Conservation (phyloP, 2,329 filamentous ascomycete genomes). For the Huntiella moniliformis region DNA sequence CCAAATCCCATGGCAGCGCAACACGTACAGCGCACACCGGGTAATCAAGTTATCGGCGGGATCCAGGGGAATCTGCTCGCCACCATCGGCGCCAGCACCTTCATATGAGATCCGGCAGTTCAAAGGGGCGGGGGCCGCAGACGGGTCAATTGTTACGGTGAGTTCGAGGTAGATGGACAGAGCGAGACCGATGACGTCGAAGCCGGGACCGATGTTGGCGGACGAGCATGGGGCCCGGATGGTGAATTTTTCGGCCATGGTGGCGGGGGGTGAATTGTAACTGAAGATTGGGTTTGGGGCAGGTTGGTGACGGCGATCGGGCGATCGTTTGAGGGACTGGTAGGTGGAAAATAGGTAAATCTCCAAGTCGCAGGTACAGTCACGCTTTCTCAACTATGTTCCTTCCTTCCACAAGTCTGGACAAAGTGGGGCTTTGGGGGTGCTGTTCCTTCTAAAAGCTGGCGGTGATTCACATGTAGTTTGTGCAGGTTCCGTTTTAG, state of each 20-base stretch:
- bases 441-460: constrained; percentile 1
- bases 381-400: not conserved
- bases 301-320: not conserved
- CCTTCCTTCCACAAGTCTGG: not conserved
- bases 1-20: constrained; percentile 76
- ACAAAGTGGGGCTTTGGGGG: not conserved
- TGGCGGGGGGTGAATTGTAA: not conserved
- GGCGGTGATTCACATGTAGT: not conserved
- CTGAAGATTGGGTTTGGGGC: not conserved
- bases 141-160: constrained; percentile 50
- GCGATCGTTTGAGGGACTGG: not conserved
- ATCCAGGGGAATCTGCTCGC: constrained; percentile 55
- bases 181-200: constrained; percentile 92
- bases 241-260: constrained; percentile 40
- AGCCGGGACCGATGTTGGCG: constrained; percentile 92
- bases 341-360: not conserved
- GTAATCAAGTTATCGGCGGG: constrained; percentile 86
- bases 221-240: constrained; percentile 84
- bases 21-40: constrained; percentile 79
- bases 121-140: constrained; percentile 35
- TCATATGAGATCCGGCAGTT: constrained; percentile 89
- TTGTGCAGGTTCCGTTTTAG: not conserved
- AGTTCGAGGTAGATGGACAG: constrained; percentile 88
- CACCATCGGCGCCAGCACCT: constrained; percentile 51
- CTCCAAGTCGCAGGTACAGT: not conserved